Conservation (phyloP, 2,329 filamentous ascomycete genomes). For the Trichoderma breve region DNA sequence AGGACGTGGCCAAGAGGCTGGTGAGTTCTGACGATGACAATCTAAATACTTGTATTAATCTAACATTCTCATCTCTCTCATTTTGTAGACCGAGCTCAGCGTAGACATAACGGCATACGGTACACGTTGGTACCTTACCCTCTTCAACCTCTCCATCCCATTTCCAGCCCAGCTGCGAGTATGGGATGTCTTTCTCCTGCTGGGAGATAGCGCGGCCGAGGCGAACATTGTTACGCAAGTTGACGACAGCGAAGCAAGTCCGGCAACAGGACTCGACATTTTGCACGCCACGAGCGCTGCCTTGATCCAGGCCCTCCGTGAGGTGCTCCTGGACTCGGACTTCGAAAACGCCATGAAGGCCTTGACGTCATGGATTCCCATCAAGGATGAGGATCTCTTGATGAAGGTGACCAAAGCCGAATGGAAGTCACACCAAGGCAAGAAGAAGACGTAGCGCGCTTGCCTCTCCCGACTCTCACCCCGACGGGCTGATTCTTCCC, state of each 20-base stretch:
- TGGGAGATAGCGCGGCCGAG: constrained; percentile 51
- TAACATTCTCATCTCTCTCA: background rate
- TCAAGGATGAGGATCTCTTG: constrained; percentile 89
- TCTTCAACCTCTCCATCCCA: constrained; percentile 96
- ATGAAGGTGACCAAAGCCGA: constrained; percentile 88
- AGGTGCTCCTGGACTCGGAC: constrained; percentile 86
- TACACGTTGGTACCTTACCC: constrained; percentile 92
- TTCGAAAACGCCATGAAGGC: constrained; percentile 99
- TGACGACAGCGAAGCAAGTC: constrained; percentile 21
- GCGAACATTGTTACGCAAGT: constrained; percentile 14
- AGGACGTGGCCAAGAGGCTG: constrained; percentile 76
- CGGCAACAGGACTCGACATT: constrained; percentile 66
- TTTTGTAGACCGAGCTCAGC: constrained; percentile 63
- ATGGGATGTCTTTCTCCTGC: constrained; percentile 96
- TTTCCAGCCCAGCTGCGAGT: constrained; percentile 92
- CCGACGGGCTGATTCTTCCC: constrained; percentile 20
- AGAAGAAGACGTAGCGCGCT: constrained; percentile 40
- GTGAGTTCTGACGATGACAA: constrained; percentile 50
- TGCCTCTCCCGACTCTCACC: constrained; percentile 29
- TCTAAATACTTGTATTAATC: background rate
- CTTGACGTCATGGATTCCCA: constrained; percentile 87
- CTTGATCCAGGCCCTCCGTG: constrained; percentile 83
- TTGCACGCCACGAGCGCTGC: constrained; percentile 88
- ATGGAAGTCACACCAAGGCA: constrained; percentile 66
- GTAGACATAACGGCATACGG: constrained; percentile 92